Evolutionary conservation across 78 protist genomes (phyloP).

Genomic region (Dictyostelium citrinum): DNA sequence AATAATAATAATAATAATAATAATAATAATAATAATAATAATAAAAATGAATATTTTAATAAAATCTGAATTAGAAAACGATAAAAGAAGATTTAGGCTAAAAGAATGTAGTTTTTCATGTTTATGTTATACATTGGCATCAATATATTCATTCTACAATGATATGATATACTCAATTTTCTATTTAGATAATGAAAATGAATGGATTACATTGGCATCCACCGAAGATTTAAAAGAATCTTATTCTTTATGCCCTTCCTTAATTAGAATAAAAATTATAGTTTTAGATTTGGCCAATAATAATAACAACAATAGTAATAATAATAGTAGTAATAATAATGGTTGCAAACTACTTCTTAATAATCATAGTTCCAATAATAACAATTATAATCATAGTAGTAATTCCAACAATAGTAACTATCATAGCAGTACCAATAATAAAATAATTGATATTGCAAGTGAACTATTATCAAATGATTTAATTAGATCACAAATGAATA

Average conservation of each 20-base stretch:
- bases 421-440: slow-evolving; percentile 8
- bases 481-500: neutral
- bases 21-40: neutral
- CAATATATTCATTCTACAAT: slow-evolving; percentile 22
- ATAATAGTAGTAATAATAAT: neutral
- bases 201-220: slow-evolving; percentile 69
- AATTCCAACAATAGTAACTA: neutral
- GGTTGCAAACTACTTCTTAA: neutral
- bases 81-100: slow-evolving; percentile 69
- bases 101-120: slow-evolving; percentile 70
- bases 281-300: neutral
- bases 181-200: slow-evolving; percentile 76
- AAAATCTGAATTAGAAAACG: slow-evolving; percentile 62
- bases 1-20: neutral
- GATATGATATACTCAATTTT: slow-evolving; percentile 39
- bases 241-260: slow-evolving; percentile 1
- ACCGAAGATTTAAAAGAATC: slow-evolving; percentile 74
- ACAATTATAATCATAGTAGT: neutral
- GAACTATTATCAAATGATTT: slow-evolving; percentile 24
- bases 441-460: slow-evolving; percentile 26
- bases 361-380: neutral
- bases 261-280: slow-evolving; percentile 10
- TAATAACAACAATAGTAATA: neutral
- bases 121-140: slow-evolving; percentile 39
- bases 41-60: slow-evolving; percentile 41